Evolutionary conservation across 2,329 filamentous ascomycete species (phyloP), one percentile per base, ranked within the genome.

Genomic region (Xylariomycetidae sp.): DNA sequence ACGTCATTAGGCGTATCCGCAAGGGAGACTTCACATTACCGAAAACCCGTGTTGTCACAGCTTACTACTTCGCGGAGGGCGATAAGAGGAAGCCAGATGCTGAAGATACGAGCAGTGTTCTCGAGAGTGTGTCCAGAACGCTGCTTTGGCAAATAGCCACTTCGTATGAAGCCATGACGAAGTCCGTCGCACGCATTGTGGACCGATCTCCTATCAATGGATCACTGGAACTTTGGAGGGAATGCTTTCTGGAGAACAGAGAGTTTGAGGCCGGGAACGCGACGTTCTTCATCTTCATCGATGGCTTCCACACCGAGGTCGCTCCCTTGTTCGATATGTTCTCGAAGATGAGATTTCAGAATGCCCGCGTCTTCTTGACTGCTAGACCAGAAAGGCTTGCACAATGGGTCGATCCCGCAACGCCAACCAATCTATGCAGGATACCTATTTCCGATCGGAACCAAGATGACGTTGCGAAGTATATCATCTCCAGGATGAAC

Each of bases 121-220:
- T 54, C 15, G 47, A 53, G 20, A 18, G 47, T 2, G 42, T 54
- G 15, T 47, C 52, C 7, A 44, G 51, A 24, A 47, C 48, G 12
- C 34, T 56, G 10, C 41, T 60, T 15, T 59, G 54, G 50, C 57
- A 60, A 37, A 47, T 59, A 13, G 45, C 49, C 2, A 53, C 49
- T 14, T 47, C 50, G 4, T 53, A 57, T 13, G 54, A 55, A 31
- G 48, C 54, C 1, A 54, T 58, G 45, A 51, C 52, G 14, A 58
- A 57, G 39, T 50, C 52, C 5, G 46, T 54, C 4, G 51, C 46
- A 23, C 44, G 45, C 23, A 49, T 48, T 8, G 40, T 53, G 5
- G 53, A 57, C 33, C 40, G 36, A 22, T 38, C 41, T 7, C 20
- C 37, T 17, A 54, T 58, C 20, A 40, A 53, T 16, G 44, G 47